Evolutionary conservation across 345 rosid genomes (phyloP).

Genomic region (Salix koriyanagi): DNA sequence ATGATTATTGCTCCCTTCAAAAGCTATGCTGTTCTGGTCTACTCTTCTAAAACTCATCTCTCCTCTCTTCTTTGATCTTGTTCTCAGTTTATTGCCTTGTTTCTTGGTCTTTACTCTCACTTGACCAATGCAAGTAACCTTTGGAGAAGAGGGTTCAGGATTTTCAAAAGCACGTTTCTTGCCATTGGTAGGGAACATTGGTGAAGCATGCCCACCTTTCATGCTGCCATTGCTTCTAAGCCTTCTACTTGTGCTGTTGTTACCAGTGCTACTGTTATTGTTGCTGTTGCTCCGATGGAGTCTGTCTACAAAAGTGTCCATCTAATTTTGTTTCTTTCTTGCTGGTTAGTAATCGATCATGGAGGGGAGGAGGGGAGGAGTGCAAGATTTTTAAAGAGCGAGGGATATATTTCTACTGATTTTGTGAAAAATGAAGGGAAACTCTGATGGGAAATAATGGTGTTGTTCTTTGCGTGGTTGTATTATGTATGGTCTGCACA

Average conservation of each 20-base stretch:
- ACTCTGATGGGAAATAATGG: neutral
- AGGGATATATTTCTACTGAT: neutral
- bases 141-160: conserved; percentile 90
- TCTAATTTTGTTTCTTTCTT: neutral
- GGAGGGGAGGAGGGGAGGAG: neutral
- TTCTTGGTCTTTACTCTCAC: conserved; percentile 97
- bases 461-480: conserved; percentile 6
- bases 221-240: conserved; percentile 67
- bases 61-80: conserved; percentile 60
- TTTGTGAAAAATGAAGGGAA: neutral
- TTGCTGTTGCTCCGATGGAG: conserved; percentile 64
- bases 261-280: conserved; percentile 23
- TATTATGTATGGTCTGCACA: neutral
- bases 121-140: conserved; percentile 96
- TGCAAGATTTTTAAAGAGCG: neutral
- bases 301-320: conserved; percentile 58
- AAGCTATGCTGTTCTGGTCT: conserved; percentile 19
- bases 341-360: neutral
- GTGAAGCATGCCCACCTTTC: conserved; percentile 75
- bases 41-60: conserved; percentile 64
- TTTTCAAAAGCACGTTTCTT: conserved; percentile 67
- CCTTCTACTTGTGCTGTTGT: conserved; percentile 44
- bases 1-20: conserved; percentile 3
- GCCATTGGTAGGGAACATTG: conserved; percentile 63
- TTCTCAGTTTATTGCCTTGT: conserved; percentile 67